These are phyloP conservation scores for Acorus gramineus DNA, from an alignment of 106 monocot species.

Conservation along the genomic window DNA sequence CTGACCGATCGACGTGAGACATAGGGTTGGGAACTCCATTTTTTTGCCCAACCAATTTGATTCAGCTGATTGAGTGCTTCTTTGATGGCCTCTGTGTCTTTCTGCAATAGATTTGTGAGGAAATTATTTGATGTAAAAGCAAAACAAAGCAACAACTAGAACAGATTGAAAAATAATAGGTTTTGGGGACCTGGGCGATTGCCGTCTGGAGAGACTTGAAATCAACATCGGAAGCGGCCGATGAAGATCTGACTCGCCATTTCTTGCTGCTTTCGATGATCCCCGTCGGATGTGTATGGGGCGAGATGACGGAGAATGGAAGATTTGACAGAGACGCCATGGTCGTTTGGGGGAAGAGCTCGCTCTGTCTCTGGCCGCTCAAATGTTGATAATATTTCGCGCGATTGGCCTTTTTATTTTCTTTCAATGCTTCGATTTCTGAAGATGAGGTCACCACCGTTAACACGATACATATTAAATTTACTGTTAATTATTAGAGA, in stretches of 20 bases:
- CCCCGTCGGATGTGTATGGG: not conserved
- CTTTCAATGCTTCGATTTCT: too few species aligned
- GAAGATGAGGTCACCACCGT: too few species aligned
- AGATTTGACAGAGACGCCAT: too few species aligned
- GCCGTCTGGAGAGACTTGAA: slow-evolving; percentile 52
- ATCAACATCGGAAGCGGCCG: slow-evolving; percentile 55
- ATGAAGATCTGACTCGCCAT: slow-evolving; percentile 48
- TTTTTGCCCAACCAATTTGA: slow-evolving; percentile 80
- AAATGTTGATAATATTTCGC: too few species aligned
- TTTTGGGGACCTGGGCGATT: slow-evolving; percentile 42
- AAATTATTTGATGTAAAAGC: not conserved
- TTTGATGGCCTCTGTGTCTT: slow-evolving; percentile 66
- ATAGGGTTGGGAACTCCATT: slow-evolving; percentile 91
- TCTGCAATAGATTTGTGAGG: slow-evolving; percentile 31
- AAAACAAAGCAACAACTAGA: not conserved
- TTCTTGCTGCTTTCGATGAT: slow-evolving; percentile 11
- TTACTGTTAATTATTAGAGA: too few species aligned
- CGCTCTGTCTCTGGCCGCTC: too few species aligned
- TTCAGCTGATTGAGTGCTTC: slow-evolving; percentile 62
- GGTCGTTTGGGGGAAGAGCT: too few species aligned
- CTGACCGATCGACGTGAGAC: slow-evolving; percentile 93
- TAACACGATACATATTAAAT: too few species aligned
- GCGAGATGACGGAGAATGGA: too few species aligned
- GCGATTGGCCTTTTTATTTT: too few species aligned
- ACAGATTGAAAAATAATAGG: not conserved